Conservation (phyloP, 208 protist species). For the Crithidia mellificae region DNA sequence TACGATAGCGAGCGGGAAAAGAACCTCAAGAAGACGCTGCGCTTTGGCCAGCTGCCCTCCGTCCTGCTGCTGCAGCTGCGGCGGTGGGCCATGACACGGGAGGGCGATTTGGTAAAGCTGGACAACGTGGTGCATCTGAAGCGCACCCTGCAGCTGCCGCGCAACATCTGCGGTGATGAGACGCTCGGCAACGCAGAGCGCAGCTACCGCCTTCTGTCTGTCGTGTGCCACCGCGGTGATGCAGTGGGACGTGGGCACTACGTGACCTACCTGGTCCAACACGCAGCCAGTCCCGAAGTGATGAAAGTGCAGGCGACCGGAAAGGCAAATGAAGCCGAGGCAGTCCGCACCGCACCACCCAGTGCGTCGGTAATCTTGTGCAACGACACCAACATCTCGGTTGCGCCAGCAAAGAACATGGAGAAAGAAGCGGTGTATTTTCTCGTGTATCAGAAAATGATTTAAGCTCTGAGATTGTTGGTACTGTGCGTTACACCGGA, state of each 20-base stretch:
- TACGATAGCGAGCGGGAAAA: slow-evolving; percentile 58
- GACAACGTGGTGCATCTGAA: slow-evolving; percentile 72
- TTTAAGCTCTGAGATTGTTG: too few relatives aligned
- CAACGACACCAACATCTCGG: slow-evolving; percentile 65
- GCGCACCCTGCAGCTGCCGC: slow-evolving; percentile 58
- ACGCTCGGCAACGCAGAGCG: slow-evolving; percentile 45
- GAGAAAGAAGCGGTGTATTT: slow-evolving; percentile 76
- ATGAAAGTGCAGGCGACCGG: slow-evolving; percentile 22
- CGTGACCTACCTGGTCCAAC: slow-evolving; percentile 64
- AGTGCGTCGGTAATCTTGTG: slow-evolving; percentile 52
- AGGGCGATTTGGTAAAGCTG: slow-evolving; percentile 84
- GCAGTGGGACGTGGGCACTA: slow-evolving; percentile 71
- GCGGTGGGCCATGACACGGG: slow-evolving; percentile 82
- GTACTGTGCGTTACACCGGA: neutral
- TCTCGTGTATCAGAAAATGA: slow-evolving; percentile 67
- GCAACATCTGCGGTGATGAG: slow-evolving; percentile 49
- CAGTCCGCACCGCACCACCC: slow-evolving; percentile 8
- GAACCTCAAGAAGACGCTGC: slow-evolving; percentile 66
- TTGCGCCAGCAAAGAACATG: slow-evolving; percentile 28
- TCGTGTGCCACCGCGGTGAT: slow-evolving; percentile 68
- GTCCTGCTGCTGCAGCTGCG: slow-evolving; percentile 78
- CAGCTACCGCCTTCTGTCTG: slow-evolving; percentile 66
- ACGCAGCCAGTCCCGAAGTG: slow-evolving; percentile 42
- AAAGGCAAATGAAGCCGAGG: slow-evolving; percentile 3
- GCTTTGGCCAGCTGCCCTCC: slow-evolving; percentile 48